Base-by-base conservation (phyloP, 106 monocot species). In the Vanilla planifolia region DNA sequence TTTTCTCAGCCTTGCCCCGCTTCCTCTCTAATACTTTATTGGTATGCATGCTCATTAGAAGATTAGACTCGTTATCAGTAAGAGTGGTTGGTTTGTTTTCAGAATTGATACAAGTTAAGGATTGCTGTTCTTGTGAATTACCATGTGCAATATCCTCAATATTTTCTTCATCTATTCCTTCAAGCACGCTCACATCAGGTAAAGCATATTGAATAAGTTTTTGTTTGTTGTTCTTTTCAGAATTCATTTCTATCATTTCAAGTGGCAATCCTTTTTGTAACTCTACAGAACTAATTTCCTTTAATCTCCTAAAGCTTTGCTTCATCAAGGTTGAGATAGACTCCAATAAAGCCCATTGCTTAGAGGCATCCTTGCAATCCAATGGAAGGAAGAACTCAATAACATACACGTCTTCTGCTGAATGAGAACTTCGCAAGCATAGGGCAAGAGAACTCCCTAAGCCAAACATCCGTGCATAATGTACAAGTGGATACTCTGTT, bases 361-460 rank as follows among this genome's bases (percentile, higher is more conserved):
- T 64, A 23, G 22, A 30, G 39, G 26, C 44, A 3, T 64, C 62
- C 62, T 60, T 77, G 40, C 82, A 82, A 5, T 80, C 72, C 39
- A 43, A 43, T 17, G 94, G 89, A n/a, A 94, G 55, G 70, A 94
- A 94, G 72, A 94, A 89, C 72, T 94, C 89, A 16, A 85, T 23
- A 57, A 89, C 50, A 41, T 89, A 94, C 44, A 77, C 78, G 69
- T 89, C 89, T 52, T 33, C 62, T 42, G 80, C 86, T 0, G 80
- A 76, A 43, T 75, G 67, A 59, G 39, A 24, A 64, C 86, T 89
- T 56, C 71, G 76, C 39, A 94, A 66, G 63, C 75, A 86, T 59
- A 94, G 55, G 0, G 94, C 82, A 66, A 94, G 61, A 56, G 77
- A 82, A 51, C 89, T 65, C 6, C 11, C 43, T 39, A 94, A 67